phyloP scores from a whole-genome alignment of 2,329 filamentous ascomycete species.

The Chaetothyriales sp. region DNA sequence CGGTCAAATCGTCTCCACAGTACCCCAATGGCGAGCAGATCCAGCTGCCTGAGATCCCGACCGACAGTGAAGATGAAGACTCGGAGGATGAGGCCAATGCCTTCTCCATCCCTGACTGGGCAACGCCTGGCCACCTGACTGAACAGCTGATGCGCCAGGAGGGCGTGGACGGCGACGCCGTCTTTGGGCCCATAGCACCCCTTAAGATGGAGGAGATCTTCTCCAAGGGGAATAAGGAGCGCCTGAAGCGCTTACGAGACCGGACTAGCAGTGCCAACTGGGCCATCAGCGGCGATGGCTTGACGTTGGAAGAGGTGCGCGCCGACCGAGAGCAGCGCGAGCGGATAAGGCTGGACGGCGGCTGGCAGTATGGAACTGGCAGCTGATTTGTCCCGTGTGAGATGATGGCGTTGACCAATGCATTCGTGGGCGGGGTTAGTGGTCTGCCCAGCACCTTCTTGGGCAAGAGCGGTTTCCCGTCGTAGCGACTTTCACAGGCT shows the following conservation, averaged over 20 bases:
- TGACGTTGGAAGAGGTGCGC: constrained; percentile 78
- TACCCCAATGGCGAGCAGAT: constrained; percentile 85
- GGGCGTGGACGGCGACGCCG: constrained; percentile 62
- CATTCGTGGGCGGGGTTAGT: background rate
- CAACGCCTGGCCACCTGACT: constrained; percentile 70
- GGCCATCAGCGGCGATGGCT: constrained; percentile 58
- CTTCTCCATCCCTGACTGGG: constrained; percentile 66
- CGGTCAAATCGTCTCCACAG: constrained; percentile 50
- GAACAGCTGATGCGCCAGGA: constrained; percentile 69
- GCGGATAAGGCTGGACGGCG: constrained; percentile 65
- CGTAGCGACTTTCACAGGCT: no score
- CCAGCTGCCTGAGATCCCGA: constrained; percentile 85
- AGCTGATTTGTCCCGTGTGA: background rate
- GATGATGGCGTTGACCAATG: background rate
- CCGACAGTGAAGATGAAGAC: constrained; percentile 82
- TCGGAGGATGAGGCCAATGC: constrained; percentile 40
- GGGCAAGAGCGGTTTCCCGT: no score
- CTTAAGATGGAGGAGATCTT: constrained; percentile 97
- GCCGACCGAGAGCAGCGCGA: constrained; percentile 69
- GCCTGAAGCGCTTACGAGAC: constrained; percentile 74
- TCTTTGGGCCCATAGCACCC: constrained; percentile 80
- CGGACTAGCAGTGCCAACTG: constrained; percentile 92
- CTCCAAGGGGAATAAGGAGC: constrained; percentile 63
- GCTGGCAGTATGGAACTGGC: constrained; percentile 54
- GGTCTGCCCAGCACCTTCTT: no score